These are phyloP conservation scores for Xylaria digitata DNA, from an alignment of 2,329 filamentous ascomycete species.

Conservation along the genomic window DNA sequence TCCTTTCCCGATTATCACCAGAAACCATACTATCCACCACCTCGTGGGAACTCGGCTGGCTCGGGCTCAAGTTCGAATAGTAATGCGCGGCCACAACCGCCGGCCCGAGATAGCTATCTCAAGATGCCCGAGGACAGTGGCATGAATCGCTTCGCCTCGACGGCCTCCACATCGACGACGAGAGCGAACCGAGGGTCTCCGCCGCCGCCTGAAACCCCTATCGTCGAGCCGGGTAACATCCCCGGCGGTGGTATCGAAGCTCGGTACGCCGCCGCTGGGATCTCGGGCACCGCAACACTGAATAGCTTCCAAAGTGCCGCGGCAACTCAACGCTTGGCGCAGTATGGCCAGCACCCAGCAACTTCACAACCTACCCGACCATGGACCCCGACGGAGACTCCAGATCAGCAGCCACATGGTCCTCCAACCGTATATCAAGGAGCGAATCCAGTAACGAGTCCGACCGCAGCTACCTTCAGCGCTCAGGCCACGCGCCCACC, in stretches of 20 bases:
- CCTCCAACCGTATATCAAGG: slow-evolving; percentile 94
- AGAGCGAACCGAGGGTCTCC: slow-evolving; percentile 92
- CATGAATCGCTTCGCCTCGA: slow-evolving; percentile 77
- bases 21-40: slow-evolving; percentile 71
- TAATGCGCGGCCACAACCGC: slow-evolving; percentile 48
- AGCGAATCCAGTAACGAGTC: slow-evolving; percentile 72
- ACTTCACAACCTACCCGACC: slow-evolving; percentile 69
- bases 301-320: slow-evolving; percentile 84
- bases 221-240: slow-evolving; percentile 76
- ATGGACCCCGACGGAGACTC: slow-evolving; percentile 95
- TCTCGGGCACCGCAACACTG: slow-evolving; percentile 85
- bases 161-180: slow-evolving; percentile 92
- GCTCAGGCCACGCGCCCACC: slow-evolving; percentile 54
- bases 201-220: slow-evolving; percentile 91
- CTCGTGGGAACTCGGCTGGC: slow-evolving; percentile 53
- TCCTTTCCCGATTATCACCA: slow-evolving; percentile 64
- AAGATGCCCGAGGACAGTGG: slow-evolving; percentile 59
- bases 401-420: slow-evolving; percentile 86
- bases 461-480: slow-evolving; percentile 60
- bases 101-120: slow-evolving; percentile 49
- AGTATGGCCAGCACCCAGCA: slow-evolving; percentile 72
- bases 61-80: slow-evolving; percentile 50
- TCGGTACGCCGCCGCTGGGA: slow-evolving; percentile 89
- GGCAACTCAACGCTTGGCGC: slow-evolving; percentile 81
- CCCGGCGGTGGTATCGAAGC: slow-evolving; percentile 87